Base-by-base conservation (phyloP, 495 filamentous ascomycete species). In the Aspergillus kassunensis region DNA sequence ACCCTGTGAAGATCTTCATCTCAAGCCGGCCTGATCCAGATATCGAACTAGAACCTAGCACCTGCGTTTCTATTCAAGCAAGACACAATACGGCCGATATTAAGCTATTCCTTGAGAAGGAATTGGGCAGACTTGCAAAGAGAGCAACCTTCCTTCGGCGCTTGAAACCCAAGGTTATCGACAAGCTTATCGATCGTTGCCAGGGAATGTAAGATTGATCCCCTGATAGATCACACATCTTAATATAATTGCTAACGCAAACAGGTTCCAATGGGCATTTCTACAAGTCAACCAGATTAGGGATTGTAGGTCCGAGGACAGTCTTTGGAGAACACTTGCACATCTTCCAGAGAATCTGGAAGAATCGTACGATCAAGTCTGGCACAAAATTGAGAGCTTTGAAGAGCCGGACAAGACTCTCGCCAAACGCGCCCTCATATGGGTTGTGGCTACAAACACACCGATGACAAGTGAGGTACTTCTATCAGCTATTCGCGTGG, bases 1-100 rank as follows among this genome's bases (percentile, higher is more conserved):
- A 56, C 3, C 53, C 56, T 1, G 55, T 75, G 7, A 77, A 70
- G 44, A 49, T 78, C n/a, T 72, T 78, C 50, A 68, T 78, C 46
- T 76, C 73, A 10, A 74, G 71, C 37, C 63, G 73, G 10, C 68
- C 66, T 12, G 74, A 76, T 29, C 33, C 36, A 16, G 66, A 72
- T 31, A 70, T 75, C 33, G 39, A 36, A 10, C 54, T 77, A 20
- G 41, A 51, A 21, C 42, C 41, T 5, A 36, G 34, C 4, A 57
- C 66, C 7, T 72, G 64, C 39, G 53, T 76, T 15, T 49, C 60
- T 19, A 72, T 77, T 29, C 44, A 63, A 23, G 67, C 71, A 3
- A 64, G 35, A 2, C 24, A 69, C 36, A 56, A 72, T 53, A 10
- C 57, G 51, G 27, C 58, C 7, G 59, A 72, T 29, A 61, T 76